Base-by-base conservation (phyloP, 2,329 filamentous ascomycete species). In the Venturia asperata region DNA sequence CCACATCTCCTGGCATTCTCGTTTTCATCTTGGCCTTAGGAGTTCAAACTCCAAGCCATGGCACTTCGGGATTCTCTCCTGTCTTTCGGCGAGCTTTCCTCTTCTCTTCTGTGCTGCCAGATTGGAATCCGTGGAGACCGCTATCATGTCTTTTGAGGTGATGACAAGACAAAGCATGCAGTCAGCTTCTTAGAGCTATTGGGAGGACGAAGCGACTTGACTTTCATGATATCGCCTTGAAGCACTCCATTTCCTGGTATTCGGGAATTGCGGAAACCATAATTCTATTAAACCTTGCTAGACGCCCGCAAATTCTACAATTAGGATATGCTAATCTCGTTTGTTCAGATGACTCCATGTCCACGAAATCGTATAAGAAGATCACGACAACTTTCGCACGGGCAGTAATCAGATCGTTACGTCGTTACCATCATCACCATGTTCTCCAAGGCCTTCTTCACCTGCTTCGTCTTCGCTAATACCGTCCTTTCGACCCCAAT, bases 351-450 rank as follows among this genome's bases (percentile, higher is more conserved):
- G 11, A 58, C 37, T 30, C 27, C 52, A 58, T 58, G 6, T 37
- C 52, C 11, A 9, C 3, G 7, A 15, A 52, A 3, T 27, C 3
- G 15, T 27, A 52, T 52, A 52, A 52, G 21, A 49, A n/a, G 45
- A 15, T 13, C 45, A 21, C 45, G 45, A 49, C n/a, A n/a, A 11
- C n/a, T 11, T 7, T 49, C 21, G 10, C 4, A 5, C 10, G 37
- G 27, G 6, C n/a, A 47, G 43, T 5, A 47, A 47, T n/a, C n/a
- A n/a, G n/a, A n/a, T n/a, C n/a, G n/a, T n/a, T n/a, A n/a, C n/a
- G n/a, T n/a, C n/a, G n/a, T n/a, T n/a, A n/a, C 10, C 30, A 58
- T 58, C 27, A 37, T n/a, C 52, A 58, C 6, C 52, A 58, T 58
- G 52, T 58, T 58, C 6, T 34, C 52, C 15, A 37, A 37, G 19